These are phyloP conservation scores for Lachnellula subtilissima DNA, from an alignment of 2,329 filamentous ascomycete genomes.

Conservation along the genomic window DNA sequence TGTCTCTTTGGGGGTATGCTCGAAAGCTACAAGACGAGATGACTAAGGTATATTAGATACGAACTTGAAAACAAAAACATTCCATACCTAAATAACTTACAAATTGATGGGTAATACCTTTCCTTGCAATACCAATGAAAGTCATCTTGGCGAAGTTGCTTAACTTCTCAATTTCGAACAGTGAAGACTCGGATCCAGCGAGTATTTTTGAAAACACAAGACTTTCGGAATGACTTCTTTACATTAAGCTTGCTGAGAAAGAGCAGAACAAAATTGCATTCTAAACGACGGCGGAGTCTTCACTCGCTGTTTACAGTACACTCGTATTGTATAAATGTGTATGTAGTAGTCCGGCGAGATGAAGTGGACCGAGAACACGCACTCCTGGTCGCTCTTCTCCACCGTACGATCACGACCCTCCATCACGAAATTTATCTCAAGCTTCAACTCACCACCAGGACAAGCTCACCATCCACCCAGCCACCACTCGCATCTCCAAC, in stretches of 20 bases:
- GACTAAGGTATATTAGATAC: constrained; percentile 16
- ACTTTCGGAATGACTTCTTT: too few species aligned
- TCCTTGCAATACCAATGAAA: constrained; percentile 12
- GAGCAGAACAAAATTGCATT: too few species aligned
- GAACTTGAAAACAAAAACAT: neutral
- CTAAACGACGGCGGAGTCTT: too few species aligned
- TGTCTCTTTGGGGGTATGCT: constrained; percentile 23
- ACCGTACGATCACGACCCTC: neutral
- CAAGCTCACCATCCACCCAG: neutral
- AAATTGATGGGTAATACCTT: constrained; percentile 22
- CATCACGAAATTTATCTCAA: constrained; percentile 8
- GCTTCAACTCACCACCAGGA: neutral
- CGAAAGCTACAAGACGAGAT: constrained; percentile 30
- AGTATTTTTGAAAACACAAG: too few species aligned
- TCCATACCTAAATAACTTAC: constrained; percentile 13
- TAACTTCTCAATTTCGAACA: too few species aligned
- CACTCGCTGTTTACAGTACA: too few species aligned
- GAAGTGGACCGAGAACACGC: neutral
- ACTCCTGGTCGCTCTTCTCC: neutral
- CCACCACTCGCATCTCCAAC: neutral
- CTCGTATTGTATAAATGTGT: neutral
- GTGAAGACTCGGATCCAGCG: too few species aligned
- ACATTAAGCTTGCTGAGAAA: too few species aligned
- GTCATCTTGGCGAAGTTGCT: neutral
- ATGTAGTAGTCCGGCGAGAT: neutral